Base-by-base conservation (phyloP, 1,139 yeast genomes). In the Suzukiozyma palmioleophila region DNA sequence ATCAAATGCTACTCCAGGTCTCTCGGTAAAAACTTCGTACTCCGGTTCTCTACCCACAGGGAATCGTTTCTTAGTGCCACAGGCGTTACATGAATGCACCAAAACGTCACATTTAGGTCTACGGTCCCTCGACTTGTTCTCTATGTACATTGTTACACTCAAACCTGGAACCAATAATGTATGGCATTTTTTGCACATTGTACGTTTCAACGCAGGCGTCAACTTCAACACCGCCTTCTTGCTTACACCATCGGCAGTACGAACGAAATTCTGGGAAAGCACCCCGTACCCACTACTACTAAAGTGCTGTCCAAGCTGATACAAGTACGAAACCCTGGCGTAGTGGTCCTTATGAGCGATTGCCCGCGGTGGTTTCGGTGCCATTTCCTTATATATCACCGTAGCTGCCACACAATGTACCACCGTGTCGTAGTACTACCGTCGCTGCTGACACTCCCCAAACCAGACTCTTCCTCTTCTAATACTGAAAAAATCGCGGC, bases 181-280 rank as follows among this genome's bases (percentile, higher is more conserved):
- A 39, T 72, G 56, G 54, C 94, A 84, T 21, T 57, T 59, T 48
- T 81, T 83, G 57, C 94, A 84, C 21, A 79, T 50, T 1, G 70
- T 64, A 45, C 90, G 62, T 54, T 84, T 85, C 15, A 84, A 52
- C 22, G 62, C 62, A 0, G 88, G 88, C 27, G 83, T 73, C 37
- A 81, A 51, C 49, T 83, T 75, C 12, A 81, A 52, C 5, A 83
- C 89, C 4, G 79, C 72, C 52, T 80, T 81, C 51, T 80, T 79
- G 2, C 86, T 73, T 8, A 83, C 81, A 27, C 67, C 49, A 39
- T 66, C 73, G 46, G 75, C 63, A 36, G 67, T 70, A 37, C 75
- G 59, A 13, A 67, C 55, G 46, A 77, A 78, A 36, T 69, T 66
- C 34, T 85, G 57, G 0, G 84, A 72, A 7, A 83, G 56, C 0